phyloP scores from a whole-genome alignment of 1,284 basidiomycete genomes.

The Tilletia horrida region DNA sequence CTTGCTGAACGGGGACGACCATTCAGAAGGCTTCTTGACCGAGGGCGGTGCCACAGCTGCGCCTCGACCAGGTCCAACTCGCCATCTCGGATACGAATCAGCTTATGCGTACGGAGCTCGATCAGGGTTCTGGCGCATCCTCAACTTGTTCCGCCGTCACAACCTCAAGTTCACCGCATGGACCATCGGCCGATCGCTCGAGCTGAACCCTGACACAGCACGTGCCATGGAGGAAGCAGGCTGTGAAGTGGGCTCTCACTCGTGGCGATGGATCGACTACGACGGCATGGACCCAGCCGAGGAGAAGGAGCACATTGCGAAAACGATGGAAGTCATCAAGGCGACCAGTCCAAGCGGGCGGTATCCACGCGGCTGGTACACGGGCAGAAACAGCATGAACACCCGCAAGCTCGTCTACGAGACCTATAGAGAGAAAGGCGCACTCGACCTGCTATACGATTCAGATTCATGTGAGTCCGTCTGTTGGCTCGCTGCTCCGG shows the following conservation, averaged over 20 bases:
- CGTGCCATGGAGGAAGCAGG: slow-evolving; percentile 49
- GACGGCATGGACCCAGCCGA: slow-evolving; percentile 44
- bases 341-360: slow-evolving; percentile 38
- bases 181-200: slow-evolving; percentile 55
- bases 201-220: slow-evolving; percentile 53
- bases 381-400: slow-evolving; percentile 52
- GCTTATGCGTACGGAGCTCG: slow-evolving; percentile 56
- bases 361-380: slow-evolving; percentile 56
- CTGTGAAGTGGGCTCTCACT: slow-evolving; percentile 55
- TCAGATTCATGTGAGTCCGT: slow-evolving; percentile 35
- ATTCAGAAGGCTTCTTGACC: slow-evolving; percentile 50
- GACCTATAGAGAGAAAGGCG: slow-evolving; percentile 39
- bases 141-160: slow-evolving; percentile 54
- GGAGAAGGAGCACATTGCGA: slow-evolving; percentile 51
- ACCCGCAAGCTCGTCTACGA: slow-evolving; percentile 52
- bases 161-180: slow-evolving; percentile 51
- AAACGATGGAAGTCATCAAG: slow-evolving; percentile 52
- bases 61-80: slow-evolving; percentile 31
- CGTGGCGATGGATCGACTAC: slow-evolving; percentile 56
- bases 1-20: slow-evolving; percentile 50
- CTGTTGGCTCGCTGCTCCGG: slow-evolving; percentile 30
- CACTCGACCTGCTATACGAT: slow-evolving; percentile 46
- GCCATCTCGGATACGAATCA: slow-evolving; percentile 55
- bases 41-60: slow-evolving; percentile 48
- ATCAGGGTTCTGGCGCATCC: slow-evolving; percentile 56